phyloP scores from a whole-genome alignment of 2,329 filamentous ascomycete genomes.

The Epichloe gansuensis region DNA sequence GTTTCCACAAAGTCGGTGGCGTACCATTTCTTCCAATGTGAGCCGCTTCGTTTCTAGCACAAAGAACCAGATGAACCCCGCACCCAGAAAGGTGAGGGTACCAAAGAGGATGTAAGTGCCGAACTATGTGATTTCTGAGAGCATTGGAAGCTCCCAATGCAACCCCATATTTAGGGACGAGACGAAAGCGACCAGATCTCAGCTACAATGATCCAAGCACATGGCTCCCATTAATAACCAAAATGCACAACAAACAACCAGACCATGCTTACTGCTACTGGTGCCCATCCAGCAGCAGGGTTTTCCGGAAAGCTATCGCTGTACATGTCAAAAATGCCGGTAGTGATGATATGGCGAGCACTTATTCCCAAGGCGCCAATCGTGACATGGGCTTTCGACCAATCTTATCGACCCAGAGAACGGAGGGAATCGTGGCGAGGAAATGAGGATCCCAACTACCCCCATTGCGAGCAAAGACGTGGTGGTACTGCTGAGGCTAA shows the following conservation, averaged over 20 bases:
- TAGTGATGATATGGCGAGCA: slow-evolving; percentile 57
- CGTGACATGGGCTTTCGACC: slow-evolving; percentile 50
- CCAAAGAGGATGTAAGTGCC: slow-evolving; percentile 64
- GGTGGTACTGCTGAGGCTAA: slow-evolving; percentile 42
- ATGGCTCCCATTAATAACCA: slow-evolving; percentile 63
- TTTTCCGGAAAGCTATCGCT: slow-evolving; percentile 45
- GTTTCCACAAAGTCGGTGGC: not conserved
- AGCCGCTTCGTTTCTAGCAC: slow-evolving; percentile 53
- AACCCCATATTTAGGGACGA: not conserved
- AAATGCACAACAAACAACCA: slow-evolving; percentile 68
- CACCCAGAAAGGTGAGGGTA: slow-evolving; percentile 47
- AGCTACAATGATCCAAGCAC: slow-evolving; percentile 60
- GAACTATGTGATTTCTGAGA: slow-evolving; percentile 45
- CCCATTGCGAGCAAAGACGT: slow-evolving; percentile 54
- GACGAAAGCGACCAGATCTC: slow-evolving; percentile 40
- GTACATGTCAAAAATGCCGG: slow-evolving; percentile 52
- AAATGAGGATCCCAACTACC: slow-evolving; percentile 61
- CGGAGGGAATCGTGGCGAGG: slow-evolving; percentile 51
- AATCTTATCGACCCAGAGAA: slow-evolving; percentile 51
- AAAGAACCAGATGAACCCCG: slow-evolving; percentile 48
- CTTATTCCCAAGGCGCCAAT: slow-evolving; percentile 56
- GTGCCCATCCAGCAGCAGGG: slow-evolving; percentile 55
- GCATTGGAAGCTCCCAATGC: slow-evolving; percentile 27
- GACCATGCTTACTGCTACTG: slow-evolving; percentile 45
- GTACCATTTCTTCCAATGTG: slow-evolving; percentile 49